phyloP scores from a whole-genome alignment of 1,284 basidiomycete species.

The Somion occarium region DNA sequence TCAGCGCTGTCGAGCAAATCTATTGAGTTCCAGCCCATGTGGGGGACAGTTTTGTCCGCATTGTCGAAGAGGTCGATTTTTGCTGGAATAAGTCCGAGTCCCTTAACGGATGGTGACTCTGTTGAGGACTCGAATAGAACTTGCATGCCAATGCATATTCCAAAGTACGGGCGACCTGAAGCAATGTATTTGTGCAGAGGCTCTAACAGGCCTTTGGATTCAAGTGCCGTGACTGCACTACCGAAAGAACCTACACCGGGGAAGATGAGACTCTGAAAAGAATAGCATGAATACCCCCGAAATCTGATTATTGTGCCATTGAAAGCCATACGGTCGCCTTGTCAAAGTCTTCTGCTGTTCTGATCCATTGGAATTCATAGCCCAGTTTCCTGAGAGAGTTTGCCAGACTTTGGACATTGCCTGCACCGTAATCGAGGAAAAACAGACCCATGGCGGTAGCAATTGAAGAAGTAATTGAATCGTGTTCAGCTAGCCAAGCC shows the following conservation, averaged over 20 bases:
- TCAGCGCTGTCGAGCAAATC: slow-evolving; percentile 46
- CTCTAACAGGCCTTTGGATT: slow-evolving; percentile 70
- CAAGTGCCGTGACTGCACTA: slow-evolving; percentile 80
- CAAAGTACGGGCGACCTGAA: slow-evolving; percentile 92
- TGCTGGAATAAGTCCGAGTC: slow-evolving; percentile 73
- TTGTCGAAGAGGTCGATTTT: slow-evolving; percentile 66
- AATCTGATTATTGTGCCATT: slow-evolving; percentile 5
- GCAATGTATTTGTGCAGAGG: slow-evolving; percentile 82
- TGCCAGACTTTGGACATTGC: slow-evolving; percentile 91
- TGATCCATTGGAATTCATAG: slow-evolving; percentile 89
- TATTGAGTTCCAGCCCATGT: slow-evolving; percentile 96
- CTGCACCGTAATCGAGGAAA: slow-evolving; percentile 94
- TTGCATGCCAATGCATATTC: slow-evolving; percentile 98
- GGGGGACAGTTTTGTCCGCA: slow-evolving; percentile 84
- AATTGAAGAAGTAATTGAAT: neutral
- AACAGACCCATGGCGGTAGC: slow-evolving; percentile 60
- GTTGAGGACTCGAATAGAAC: slow-evolving; percentile 86
- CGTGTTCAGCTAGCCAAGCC: neutral
- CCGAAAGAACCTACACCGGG: slow-evolving; percentile 98
- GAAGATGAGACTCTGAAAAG: slow-evolving; percentile 83
- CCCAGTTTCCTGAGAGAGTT: slow-evolving; percentile 90
- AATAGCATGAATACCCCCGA: slow-evolving; percentile 15
- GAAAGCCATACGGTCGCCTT: slow-evolving; percentile 77
- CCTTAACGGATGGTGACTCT: slow-evolving; percentile 58
- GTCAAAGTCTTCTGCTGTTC: slow-evolving; percentile 78